phyloP scores from a whole-genome alignment of 495 filamentous ascomycete genomes.

The Neurospora sublineolata region DNA sequence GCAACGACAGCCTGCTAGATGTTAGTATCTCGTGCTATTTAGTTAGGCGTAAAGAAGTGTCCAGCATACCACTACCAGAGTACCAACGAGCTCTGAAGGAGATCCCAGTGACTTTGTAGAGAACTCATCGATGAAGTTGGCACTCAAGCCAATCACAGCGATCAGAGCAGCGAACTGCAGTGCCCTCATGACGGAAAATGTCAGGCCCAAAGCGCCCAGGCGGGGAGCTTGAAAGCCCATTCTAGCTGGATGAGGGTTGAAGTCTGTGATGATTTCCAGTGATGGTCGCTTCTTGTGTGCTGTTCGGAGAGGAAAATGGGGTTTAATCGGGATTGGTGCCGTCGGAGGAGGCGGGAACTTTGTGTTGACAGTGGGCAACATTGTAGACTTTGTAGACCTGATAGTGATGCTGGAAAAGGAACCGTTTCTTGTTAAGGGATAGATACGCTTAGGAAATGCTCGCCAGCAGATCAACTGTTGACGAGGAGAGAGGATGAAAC shows the following conservation, averaged over 20 bases:
- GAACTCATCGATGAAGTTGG: slow-evolving; percentile 75
- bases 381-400: slow-evolving; percentile 11
- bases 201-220: slow-evolving; percentile 68
- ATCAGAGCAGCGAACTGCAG: slow-evolving; percentile 65
- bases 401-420: background rate
- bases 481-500: slow-evolving; percentile 1
- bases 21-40: background rate
- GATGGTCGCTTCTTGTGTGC: slow-evolving; percentile 18
- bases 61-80: slow-evolving; percentile 61
- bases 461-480: slow-evolving; percentile 22
- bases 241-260: slow-evolving; percentile 25
- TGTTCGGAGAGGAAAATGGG: slow-evolving; percentile 17
- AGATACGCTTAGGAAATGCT: background rate
- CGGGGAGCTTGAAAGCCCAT: slow-evolving; percentile 47
- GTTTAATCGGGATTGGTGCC: slow-evolving; percentile 14
- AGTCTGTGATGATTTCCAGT: slow-evolving; percentile 22
- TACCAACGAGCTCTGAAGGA: slow-evolving; percentile 63
- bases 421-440: background rate
- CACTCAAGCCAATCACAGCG: slow-evolving; percentile 65
- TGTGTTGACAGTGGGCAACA: slow-evolving; percentile 12
- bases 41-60: no score
- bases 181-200: slow-evolving; percentile 61
- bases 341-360: slow-evolving; percentile 19
- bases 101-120: slow-evolving; percentile 49
- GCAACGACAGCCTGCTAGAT: slow-evolving; percentile 55